A percentile compares a stretch with the other conserved stretches of the same genome.
Evolutionary conservation across 371 early-diverging fungal genomes (phyloP).

Genomic region (Mucor ambiguus): DNA sequence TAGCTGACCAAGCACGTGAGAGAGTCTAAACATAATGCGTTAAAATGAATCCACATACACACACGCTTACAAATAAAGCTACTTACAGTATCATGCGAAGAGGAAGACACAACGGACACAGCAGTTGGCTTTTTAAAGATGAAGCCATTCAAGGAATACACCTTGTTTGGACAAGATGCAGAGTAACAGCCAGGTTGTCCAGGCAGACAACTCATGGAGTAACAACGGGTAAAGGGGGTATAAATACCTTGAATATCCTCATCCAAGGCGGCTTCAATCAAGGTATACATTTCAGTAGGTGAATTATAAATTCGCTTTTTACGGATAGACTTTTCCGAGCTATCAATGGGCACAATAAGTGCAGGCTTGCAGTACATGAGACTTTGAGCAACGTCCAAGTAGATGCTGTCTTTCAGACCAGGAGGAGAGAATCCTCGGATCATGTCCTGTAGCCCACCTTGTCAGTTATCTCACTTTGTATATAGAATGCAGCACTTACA

Average conservation of each 20-base stretch:
- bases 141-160: constrained; percentile 4
- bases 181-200: constrained; percentile 46
- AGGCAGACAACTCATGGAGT: constrained; percentile 35
- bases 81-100: constrained; percentile 46
- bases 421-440: constrained; percentile 34
- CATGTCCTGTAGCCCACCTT: constrained; percentile 27
- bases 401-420: constrained; percentile 18
- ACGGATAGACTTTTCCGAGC: constrained; percentile 44
- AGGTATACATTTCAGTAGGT: constrained; percentile 40
- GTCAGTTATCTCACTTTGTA: neutral
- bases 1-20: constrained; percentile 70
- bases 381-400: constrained; percentile 37
- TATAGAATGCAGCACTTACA: constrained; percentile 19
- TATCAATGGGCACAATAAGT: constrained; percentile 37
- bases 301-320: constrained; percentile 44
- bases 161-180: constrained; percentile 41
- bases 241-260: constrained; percentile 40
- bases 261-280: constrained; percentile 31
- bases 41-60: neutral
- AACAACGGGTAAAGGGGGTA: constrained; percentile 44
- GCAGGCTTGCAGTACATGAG: constrained; percentile 39
- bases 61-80: neutral
- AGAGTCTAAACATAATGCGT: constrained; percentile 29
- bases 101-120: constrained; percentile 29
- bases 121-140: constrained; percentile 14